Conservation (phyloP, 805 yeast species). For the Suhomyces vadensis region DNA sequence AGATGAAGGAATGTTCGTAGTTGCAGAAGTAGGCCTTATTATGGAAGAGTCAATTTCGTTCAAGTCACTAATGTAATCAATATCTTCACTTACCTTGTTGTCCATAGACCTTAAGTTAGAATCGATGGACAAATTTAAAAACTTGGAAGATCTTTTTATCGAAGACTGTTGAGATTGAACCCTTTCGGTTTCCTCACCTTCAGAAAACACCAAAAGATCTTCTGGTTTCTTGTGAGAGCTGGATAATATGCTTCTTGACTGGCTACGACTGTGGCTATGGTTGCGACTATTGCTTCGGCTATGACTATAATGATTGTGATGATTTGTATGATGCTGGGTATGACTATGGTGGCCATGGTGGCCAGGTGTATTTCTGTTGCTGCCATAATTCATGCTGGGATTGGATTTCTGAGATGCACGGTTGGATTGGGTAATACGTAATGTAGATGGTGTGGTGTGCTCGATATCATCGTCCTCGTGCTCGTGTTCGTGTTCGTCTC, state of each 20-base stretch:
- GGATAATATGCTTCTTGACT: conserved; percentile 1
- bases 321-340: conserved; percentile 1
- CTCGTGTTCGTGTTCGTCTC: conserved; percentile 8
- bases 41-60: conserved; percentile 26
- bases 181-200: conserved; percentile 12
- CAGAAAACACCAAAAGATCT: conserved; percentile 6
- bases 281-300: conserved; percentile 2
- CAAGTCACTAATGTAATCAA: conserved; percentile 25
- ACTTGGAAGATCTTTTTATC: conserved; percentile 44
- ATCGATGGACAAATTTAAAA: conserved; percentile 42
- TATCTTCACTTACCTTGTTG: conserved; percentile 16
- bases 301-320: conserved; percentile 1
- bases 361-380: neutral
- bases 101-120: conserved; percentile 17
- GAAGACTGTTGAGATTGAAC: conserved; percentile 22
- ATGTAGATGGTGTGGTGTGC: conserved; percentile 4
- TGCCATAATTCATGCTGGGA: neutral
- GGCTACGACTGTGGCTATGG: neutral
- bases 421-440: neutral
- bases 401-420: neutral
- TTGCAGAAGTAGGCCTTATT: conserved; percentile 4
- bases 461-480: conserved; percentile 10
- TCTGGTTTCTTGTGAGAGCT: conserved; percentile 5
- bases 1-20: conserved; percentile 1
- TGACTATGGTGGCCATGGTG: conserved; percentile 1